Evolutionary conservation across 2,329 filamentous ascomycete genomes (phyloP).

Genomic region (Arthrobotrys megalospora): DNA sequence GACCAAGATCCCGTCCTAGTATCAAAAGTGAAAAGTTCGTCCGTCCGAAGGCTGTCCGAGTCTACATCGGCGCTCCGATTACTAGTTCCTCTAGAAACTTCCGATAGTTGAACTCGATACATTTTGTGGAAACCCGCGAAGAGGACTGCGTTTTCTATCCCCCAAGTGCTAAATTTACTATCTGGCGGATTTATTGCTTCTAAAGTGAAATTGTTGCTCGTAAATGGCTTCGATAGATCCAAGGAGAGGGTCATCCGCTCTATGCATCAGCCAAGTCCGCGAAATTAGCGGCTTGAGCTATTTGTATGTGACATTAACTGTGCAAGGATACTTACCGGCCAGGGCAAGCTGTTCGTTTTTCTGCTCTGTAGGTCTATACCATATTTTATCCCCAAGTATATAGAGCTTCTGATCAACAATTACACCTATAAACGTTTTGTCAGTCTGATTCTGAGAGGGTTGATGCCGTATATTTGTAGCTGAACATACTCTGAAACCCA

Average conservation of each 20-base stretch:
- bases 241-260: neutral
- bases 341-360: neutral
- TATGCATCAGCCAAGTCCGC: neutral
- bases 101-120: neutral
- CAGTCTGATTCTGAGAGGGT: neutral
- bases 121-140: slow-evolving; percentile 12
- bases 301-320: neutral
- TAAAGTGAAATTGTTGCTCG: neutral
- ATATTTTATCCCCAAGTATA: neutral
- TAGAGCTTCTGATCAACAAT: slow-evolving; percentile 15
- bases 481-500: slow-evolving; percentile 6
- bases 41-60: neutral
- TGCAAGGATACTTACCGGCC: neutral
- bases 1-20: slow-evolving; percentile 16
- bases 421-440: neutral
- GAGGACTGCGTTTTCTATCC: neutral
- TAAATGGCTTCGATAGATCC: slow-evolving; percentile 24
- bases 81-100: neutral
- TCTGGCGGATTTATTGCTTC: neutral
- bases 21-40: slow-evolving; percentile 21
- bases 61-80: neutral
- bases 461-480: neutral
- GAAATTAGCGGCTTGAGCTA: no score
- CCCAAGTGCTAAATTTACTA: rapidly evolving
- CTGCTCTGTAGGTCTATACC: neutral